These are phyloP conservation scores for Penicillium bovifimosum DNA, from an alignment of 495 filamentous ascomycete genomes.

Conservation along the genomic window DNA sequence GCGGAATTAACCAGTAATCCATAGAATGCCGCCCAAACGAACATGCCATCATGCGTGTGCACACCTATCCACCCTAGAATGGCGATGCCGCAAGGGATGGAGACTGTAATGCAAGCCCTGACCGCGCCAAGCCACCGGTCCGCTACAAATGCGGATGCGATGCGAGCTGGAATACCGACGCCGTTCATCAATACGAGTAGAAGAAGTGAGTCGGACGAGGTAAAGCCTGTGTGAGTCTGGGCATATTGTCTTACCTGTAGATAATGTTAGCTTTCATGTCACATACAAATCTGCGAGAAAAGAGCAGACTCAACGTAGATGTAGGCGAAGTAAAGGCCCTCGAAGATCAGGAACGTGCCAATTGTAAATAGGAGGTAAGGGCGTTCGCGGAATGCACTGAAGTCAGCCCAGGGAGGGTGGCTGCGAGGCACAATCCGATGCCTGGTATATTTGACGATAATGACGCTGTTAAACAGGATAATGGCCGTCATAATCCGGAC, in stretches of 20 bases:
- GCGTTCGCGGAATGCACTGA: constrained; percentile 51
- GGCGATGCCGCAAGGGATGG: constrained; percentile 8
- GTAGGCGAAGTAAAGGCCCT: constrained; percentile 59
- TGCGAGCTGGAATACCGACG: constrained; percentile 51
- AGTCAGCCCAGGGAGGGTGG: constrained; percentile 53
- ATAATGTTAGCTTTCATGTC: constrained; percentile 15
- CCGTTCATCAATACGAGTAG: constrained; percentile 64
- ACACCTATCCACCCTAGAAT: constrained; percentile 7
- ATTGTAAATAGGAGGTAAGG: constrained; percentile 55
- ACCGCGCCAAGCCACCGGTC: constrained; percentile 54
- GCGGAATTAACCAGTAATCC: constrained; percentile 2
- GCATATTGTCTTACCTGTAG: constrained; percentile 4
- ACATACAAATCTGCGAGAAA: constrained; percentile 36
- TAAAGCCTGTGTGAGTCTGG: not conserved
- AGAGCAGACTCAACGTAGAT: constrained; percentile 45
- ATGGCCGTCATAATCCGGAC: constrained; percentile 64
- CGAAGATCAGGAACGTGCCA: constrained; percentile 52
- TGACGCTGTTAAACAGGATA: constrained; percentile 45
- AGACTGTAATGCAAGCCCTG: constrained; percentile 7
- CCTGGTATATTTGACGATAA: constrained; percentile 41
- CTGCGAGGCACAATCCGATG: constrained; percentile 53
- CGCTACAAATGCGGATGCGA: constrained; percentile 54
- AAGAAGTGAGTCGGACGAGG: constrained; percentile 47
- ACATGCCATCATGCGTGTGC: constrained; percentile 4
- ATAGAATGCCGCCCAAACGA: constrained; percentile 3